Evolutionary conservation across 108 stramenopile species (phyloP).

Genomic region (Parietichytrium sp.): DNA sequence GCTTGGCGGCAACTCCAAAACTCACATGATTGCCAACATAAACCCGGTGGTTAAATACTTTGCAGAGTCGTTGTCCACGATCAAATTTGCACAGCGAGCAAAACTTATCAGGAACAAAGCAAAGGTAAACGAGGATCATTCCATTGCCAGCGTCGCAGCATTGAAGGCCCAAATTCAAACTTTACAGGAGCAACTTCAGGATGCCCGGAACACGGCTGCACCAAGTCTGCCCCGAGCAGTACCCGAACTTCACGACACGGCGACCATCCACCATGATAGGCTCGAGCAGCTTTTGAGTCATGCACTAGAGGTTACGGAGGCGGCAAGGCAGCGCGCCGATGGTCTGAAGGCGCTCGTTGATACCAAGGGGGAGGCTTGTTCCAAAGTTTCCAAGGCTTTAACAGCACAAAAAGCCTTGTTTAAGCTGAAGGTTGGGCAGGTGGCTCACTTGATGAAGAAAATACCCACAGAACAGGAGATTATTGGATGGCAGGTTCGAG

Average conservation of each 20-base stretch:
- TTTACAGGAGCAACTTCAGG: slow-evolving; percentile 15
- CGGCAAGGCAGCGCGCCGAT: slow-evolving; percentile 15
- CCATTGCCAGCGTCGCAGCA: neutral
- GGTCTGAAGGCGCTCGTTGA: slow-evolving; percentile 4
- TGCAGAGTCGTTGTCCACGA: slow-evolving; percentile 52
- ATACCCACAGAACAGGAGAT: neutral
- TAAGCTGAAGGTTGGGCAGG: slow-evolving; percentile 26
- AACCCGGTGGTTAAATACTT: slow-evolving; percentile 16
- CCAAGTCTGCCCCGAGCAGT: neutral
- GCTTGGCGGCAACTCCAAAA: slow-evolving; percentile 42
- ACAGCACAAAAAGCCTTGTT: slow-evolving; percentile 19
- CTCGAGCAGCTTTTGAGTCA: neutral
- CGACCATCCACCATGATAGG: neutral
- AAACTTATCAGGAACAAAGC: slow-evolving; percentile 50
- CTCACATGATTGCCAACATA: slow-evolving; percentile 38
- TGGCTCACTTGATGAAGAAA: neutral
- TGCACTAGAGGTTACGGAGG: neutral
- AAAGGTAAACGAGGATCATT: slow-evolving; percentile 33
- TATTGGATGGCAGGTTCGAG: slow-evolving; percentile 2
- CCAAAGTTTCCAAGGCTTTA: neutral
- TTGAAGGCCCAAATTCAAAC: neutral
- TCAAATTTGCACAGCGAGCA: slow-evolving; percentile 52
- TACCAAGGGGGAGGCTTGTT: neutral
- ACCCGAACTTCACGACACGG: neutral
- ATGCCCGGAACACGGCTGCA: neutral